Percentiles rank a stretch among this genome's conserved stretches.
phyloP scores from a whole-genome alignment of 2,329 filamentous ascomycete species.

The Xylaria sp. region DNA sequence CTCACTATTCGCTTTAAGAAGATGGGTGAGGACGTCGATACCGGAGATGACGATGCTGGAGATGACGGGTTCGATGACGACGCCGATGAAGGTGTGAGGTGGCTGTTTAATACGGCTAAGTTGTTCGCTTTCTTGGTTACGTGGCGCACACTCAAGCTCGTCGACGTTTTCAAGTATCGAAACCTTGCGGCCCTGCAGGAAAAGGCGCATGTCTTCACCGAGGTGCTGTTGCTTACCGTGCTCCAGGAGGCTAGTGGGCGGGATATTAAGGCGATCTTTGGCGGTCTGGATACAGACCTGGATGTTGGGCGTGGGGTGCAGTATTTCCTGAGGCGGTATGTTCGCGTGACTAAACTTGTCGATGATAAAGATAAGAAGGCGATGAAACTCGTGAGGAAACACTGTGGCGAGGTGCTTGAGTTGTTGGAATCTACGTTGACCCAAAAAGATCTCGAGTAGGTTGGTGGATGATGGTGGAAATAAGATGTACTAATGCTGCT shows the following conservation, averaged over 20 bases:
- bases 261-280: conserved; percentile 72
- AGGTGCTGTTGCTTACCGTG: conserved; percentile 80
- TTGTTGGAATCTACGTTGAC: conserved; percentile 50
- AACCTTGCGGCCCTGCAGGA: conserved; percentile 82
- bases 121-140: conserved; percentile 65
- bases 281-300: conserved; percentile 72
- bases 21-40: conserved; percentile 78
- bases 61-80: conserved; percentile 66
- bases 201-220: conserved; percentile 81
- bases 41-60: conserved; percentile 66
- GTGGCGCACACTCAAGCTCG: conserved; percentile 58
- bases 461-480: neutral
- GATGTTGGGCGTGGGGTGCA: conserved; percentile 79
- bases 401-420: conserved; percentile 57
- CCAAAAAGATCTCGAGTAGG: conserved; percentile 35
- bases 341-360: conserved; percentile 72
- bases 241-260: conserved; percentile 72
- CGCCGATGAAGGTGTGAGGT: conserved; percentile 63
- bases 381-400: conserved; percentile 59
- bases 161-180: conserved; percentile 70
- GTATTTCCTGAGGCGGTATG: conserved; percentile 81
- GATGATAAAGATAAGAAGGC: conserved; percentile 57
- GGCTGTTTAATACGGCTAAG: conserved; percentile 64
- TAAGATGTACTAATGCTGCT: neutral
- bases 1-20: conserved; percentile 87